Conservation (phyloP, 768 basidiomycete genomes). For the Boletus tylopilopsis region DNA sequence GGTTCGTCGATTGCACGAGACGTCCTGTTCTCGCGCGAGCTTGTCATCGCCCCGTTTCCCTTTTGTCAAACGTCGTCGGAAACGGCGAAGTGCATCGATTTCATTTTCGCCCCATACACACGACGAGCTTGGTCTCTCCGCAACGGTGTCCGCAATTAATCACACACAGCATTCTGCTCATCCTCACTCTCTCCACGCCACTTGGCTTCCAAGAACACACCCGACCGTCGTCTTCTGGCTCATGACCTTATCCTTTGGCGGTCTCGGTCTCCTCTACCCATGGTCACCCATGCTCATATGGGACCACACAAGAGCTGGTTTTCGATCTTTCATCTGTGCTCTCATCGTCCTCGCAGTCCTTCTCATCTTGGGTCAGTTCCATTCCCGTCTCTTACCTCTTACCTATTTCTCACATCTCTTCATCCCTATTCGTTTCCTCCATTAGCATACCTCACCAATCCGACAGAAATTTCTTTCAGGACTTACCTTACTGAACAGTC, state of each 20-base stretch:
- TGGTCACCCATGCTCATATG: constrained; percentile 52
- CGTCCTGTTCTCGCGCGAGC: not conserved
- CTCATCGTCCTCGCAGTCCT: constrained; percentile 65
- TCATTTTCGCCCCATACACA: constrained; percentile 1
- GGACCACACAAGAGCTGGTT: constrained; percentile 54
- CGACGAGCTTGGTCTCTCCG: constrained; percentile 24
- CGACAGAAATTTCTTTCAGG: constrained; percentile 89
- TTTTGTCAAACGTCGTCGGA: constrained; percentile 17
- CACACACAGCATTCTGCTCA: constrained; percentile 24
- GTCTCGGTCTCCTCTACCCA: constrained; percentile 56
- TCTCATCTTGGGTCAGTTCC: constrained; percentile 64
- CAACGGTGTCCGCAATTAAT: constrained; percentile 42
- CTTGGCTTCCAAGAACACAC: constrained; percentile 29
- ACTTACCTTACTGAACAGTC: constrained; percentile 96
- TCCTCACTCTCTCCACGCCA: constrained; percentile 33
- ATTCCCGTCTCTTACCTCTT: not conserved
- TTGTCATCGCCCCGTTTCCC: not conserved
- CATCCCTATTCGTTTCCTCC: constrained; percentile 1
- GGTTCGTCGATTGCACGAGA: constrained; percentile 18
- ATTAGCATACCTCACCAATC: constrained; percentile 92
- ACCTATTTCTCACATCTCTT: not conserved
- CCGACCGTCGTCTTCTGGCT: constrained; percentile 49
- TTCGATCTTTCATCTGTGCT: constrained; percentile 67
- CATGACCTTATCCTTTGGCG: constrained; percentile 66
- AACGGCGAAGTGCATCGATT: constrained; percentile 9